Base-by-base conservation (phyloP, 2,329 filamentous ascomycete genomes). In the Dactylellina leptospora region DNA sequence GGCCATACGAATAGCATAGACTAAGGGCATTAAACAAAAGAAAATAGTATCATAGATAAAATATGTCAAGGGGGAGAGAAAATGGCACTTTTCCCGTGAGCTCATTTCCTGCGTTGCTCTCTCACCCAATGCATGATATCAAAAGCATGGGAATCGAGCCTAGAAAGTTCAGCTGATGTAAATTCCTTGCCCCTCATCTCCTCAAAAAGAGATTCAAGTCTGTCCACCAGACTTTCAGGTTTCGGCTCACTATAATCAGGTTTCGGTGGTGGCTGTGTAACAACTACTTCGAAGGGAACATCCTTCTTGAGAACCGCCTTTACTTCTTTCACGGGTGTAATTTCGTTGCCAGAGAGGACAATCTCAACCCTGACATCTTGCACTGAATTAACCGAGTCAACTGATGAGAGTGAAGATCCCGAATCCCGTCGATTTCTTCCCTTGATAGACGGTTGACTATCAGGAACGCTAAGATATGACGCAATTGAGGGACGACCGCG, bases 71-170 rank as follows among this genome's bases (percentile, higher is more conserved):
- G 23, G 11, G 16, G n/a, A 48, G 10, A 23, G 28, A 55, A 56
- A 27, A 10, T 2, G 10, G n/a, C 45, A 36, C 18, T 36, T 50
- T 40, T 66, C 42, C 2, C 44, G 51, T n/a, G 66, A n/a, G n/a
- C 45, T 47, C 18, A 38, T 50, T 40, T 66, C 42, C 2, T 51
- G 51, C 18, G 66, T 16, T 63, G 53, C 27, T 71, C 56, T 23
- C 66, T 71, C 16, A 71, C 66, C 66, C 66, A 71, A 33, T 63
- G 53, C 66, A 71, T 71, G 22, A 71, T 71, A 30, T 71, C 47
- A 36, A 71, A 71, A 18, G 66, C 66, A 3, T 51, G 47, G 3
- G 44, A 58, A 38, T 71, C 66, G 11, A 71, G 38, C 11, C 18
- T 50, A 2, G 44, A 45, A n/a, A 71, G 59, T 16, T 71, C 66